Evolutionary conservation across 306 rosid species (phyloP), one percentile per base, ranked within the genome.

Genomic region (Inga oerstediana): DNA sequence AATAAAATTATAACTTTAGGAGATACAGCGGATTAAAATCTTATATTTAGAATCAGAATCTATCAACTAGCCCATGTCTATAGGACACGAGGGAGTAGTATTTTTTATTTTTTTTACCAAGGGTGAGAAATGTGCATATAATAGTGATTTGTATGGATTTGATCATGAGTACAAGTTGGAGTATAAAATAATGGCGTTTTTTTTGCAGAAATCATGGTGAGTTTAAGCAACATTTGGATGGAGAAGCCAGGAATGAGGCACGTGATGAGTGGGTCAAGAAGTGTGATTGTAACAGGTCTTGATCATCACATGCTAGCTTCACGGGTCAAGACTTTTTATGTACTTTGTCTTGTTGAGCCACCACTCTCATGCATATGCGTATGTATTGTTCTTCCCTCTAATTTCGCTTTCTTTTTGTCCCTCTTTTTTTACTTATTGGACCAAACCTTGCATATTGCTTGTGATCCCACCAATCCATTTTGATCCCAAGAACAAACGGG

Each of bases 191-290:
- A 48, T 22, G 45, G 71, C 30, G 30, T 27, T 27, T 27, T 27
- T 65, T 17, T 41, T 15, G 8, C 32, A 49, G 54, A 8, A 43
- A 43, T 22, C 44, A 75, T 59, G 84, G 16, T 34, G 15, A 8
- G 51, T 72, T 49, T 52, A 32, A 67, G 39, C n/a, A 79, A 83
- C 71, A 41, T 70, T 24, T 67, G 45, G 88, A 85, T 83, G 91
- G 72, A 82, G 87, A 87, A 79, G 91, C 81, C 89, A 71, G 62
- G 78, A 81, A 83, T 80, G 91, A 43, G 86, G 87, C 97, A 88
- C 92, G 97, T 92, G 97, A 92, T 92, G 97, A 92, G 86, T 91
- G 91, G 91, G 93, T 86, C 89, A 32, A 88, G 89, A 81, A 94
- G 90, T 87, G 89, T 88, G 97, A 92, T 85, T 85, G 81, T 85